Base-by-base conservation (phyloP, 148 eudicot genomes). In the Nepenthes mirabilis region DNA sequence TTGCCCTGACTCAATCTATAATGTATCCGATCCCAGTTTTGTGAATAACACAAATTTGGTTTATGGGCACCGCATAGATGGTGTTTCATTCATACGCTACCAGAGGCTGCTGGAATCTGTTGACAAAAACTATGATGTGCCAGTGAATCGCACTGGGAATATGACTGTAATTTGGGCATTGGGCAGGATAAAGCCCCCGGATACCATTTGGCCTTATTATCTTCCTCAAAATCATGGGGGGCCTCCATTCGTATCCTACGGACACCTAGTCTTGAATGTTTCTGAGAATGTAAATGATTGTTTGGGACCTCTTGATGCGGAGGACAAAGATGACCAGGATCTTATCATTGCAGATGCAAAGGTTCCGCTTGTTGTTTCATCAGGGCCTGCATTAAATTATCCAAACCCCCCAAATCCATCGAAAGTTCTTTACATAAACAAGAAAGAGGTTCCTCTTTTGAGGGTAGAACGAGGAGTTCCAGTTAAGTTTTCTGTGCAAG, bases 391-490 rank as follows among this genome's bases (percentile, higher is more conserved):
- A 34, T 52, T 80, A 70, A 83, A 77, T 64, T 85, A 91, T 52
- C 97, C 97, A 2, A 85, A 88, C 64, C 97, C 97, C 47, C 97
- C 95, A 3, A 91, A 85, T 70, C 97, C 97, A 34, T 68, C 80
- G 0, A 91, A 84, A 74, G 93, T 91, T 71, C 70, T 91, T 53
- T 91, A 81, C 68, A 85, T 91, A 34, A 87, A 91, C 78, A 91
- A 85, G 78, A 91, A 88, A 70, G 97, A 91, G 72, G 83, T 93
- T 64, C 97, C 97, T 23, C 71, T 91, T 34, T 71, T 91, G 65
- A 76, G 85, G 58, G 93, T 91, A 33, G 97, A 91, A 74, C 81
- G 97, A 69, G 97, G 97, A 54, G 97, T 87, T 70, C 78, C 68
- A 5, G 95, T 91, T 54, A 87, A 83, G 72, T 91, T 91, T 63